Evolutionary conservation across 2,329 filamentous ascomycete species (phyloP), one percentile per base, ranked within the genome.

Genomic region (Catunica adiposa): DNA sequence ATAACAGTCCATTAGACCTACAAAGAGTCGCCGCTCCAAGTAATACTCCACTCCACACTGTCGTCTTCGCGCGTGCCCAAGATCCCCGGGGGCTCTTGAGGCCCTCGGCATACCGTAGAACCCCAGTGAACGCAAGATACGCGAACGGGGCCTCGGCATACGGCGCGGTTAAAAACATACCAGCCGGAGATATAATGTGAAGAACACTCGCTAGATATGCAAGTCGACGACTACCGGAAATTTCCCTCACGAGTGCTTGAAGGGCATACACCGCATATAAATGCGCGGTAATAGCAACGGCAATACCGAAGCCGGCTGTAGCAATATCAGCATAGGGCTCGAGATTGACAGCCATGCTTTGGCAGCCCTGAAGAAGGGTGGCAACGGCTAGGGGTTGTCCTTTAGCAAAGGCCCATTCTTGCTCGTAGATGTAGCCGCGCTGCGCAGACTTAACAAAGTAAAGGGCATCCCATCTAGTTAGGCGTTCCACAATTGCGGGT

Each of bases 1-100:
- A 89, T 11, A 96, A 71, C 50, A 97, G 70, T 8, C 88, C 92
- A 66, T 98, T 98, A 64, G 84, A 88, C 57, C 92, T 82, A 59
- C 94, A 80, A 1, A 78, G 74, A 0, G 83, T 83, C 0, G 89
- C 83, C 15, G 83, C 62, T 1, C 83, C 86, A 64, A 97, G 90
- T 4, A 78, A 59, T 1, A 80, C 57, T 1, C 86, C 88, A 1
- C 87, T 78, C 8, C 71, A 63, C 4, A 94, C 61, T 20, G 84
- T 68, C 14, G 73, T 72, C 54, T 59, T 61, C 37, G 66, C 42
- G 34, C 51, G 40, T 3, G 11, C 34, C 47, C 56, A 51, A 3
- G 55, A 55, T 9, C 54, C 48, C 69, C 14, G 69, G 55, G 60
- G 73, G 72, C 63, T 63, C 71, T 71, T 47, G 74, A 72, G 1